These are phyloP conservation scores for Ceriops tagal DNA, from an alignment of 345 rosid genomes.

Conservation along the genomic window DNA sequence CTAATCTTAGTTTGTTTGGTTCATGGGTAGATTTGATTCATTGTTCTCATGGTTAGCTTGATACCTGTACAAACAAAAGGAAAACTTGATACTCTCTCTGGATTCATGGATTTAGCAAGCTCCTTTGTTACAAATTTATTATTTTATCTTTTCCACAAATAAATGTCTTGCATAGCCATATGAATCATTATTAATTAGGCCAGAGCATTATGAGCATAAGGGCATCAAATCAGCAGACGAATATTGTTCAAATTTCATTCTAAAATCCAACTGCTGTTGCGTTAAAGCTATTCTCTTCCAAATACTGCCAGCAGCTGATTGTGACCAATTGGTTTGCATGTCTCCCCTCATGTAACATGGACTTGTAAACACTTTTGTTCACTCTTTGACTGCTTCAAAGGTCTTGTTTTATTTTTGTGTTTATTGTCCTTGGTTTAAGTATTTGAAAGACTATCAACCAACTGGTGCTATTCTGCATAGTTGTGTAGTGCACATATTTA, in stretches of 20 bases:
- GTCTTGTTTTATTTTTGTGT: not conserved
- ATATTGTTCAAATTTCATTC: not conserved
- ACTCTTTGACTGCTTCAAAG: not conserved
- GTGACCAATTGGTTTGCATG: not conserved
- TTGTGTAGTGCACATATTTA: not conserved
- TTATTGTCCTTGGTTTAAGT: not conserved
- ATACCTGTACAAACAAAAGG: too few relatives aligned
- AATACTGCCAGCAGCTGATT: not conserved
- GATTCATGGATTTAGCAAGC: too few relatives aligned
- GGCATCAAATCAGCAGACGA: too few relatives aligned
- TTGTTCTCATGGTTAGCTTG: too few relatives aligned
- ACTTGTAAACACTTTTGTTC: not conserved
- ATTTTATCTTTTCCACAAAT: too few relatives aligned
- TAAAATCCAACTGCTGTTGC: not conserved
- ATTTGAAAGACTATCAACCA: too few relatives aligned
- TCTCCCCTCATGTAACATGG: not conserved
- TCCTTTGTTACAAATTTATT: too few relatives aligned
- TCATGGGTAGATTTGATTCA: too few relatives aligned
- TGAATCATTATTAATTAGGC: too few relatives aligned
- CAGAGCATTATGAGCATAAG: too few relatives aligned
- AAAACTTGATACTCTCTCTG: too few relatives aligned
- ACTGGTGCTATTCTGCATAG: not conserved
- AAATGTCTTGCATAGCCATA: too few relatives aligned
- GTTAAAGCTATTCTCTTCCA: not conserved
- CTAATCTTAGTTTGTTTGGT: not conserved